These are phyloP conservation scores for Sporothrix pseudoabietina DNA, from an alignment of 2,329 filamentous ascomycete species.

Conservation along the genomic window DNA sequence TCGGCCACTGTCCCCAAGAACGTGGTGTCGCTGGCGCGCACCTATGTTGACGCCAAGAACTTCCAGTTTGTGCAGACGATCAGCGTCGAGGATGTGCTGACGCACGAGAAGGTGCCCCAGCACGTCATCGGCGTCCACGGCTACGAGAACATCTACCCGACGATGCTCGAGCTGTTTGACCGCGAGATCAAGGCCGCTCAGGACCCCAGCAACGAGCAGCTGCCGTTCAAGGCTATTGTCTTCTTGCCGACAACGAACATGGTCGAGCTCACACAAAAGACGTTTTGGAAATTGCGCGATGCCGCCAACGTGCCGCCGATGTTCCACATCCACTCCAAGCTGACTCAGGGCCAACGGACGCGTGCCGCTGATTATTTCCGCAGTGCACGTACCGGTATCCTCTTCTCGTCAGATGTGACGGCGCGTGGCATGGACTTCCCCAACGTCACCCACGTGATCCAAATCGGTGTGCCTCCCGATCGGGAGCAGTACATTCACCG, in stretches of 20 bases:
- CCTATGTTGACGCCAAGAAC: constrained; percentile 73
- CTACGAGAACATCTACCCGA: constrained; percentile 75
- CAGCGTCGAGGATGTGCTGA: constrained; percentile 75
- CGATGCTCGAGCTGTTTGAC: constrained; percentile 73
- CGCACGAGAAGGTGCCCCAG: constrained; percentile 83
- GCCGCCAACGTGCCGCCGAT: constrained; percentile 46
- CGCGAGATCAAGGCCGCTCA: constrained; percentile 54
- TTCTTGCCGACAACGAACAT: constrained; percentile 82
- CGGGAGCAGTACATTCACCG: constrained; percentile 65
- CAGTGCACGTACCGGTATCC: constrained; percentile 59
- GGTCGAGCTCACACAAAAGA: constrained; percentile 64
- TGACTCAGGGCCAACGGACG: constrained; percentile 71
- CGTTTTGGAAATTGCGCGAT: constrained; percentile 55
- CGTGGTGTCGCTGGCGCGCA: constrained; percentile 76
- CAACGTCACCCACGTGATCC: constrained; percentile 63
- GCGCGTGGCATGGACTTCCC: constrained; percentile 73
- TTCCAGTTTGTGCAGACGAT: constrained; percentile 95
- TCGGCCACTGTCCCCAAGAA: constrained; percentile 88
- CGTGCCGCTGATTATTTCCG: constrained; percentile 73
- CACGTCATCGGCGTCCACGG: constrained; percentile 67
- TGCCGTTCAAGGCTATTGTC: constrained; percentile 92
- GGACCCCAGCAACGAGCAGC: constrained; percentile 25
- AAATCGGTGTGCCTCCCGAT: constrained; percentile 56
- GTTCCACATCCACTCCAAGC: constrained; percentile 75
- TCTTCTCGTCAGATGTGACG: constrained; percentile 79